Evolutionary conservation across 306 rosid species (phyloP).

Genomic region (Cicer cuneatum): DNA sequence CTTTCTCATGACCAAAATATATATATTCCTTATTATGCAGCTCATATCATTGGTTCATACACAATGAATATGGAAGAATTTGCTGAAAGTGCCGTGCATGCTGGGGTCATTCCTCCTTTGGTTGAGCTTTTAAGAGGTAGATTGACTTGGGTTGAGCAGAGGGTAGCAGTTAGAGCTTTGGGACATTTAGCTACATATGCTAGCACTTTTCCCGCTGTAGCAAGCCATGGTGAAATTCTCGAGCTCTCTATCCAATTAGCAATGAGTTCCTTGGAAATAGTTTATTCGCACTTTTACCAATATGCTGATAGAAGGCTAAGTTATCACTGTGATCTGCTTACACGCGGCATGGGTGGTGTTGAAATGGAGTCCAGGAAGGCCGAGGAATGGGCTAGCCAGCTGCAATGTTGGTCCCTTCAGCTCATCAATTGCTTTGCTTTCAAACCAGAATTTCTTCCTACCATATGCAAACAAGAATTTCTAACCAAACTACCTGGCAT

Average conservation of each 20-base stretch:
- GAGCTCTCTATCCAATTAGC: conserved; percentile 94
- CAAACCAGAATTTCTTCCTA: conserved; percentile 91
- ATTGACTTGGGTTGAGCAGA: conserved; percentile 98
- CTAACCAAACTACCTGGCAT: conserved; percentile 82
- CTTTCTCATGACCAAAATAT: conserved; percentile 97
- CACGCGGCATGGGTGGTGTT: conserved; percentile 99
- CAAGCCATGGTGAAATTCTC: conserved; percentile 90
- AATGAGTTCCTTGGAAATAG: conserved; percentile 89
- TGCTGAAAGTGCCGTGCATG: conserved; percentile 84
- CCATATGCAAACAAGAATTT: conserved; percentile 93
- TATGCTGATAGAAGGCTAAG: conserved; percentile 88
- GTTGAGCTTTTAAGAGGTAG: conserved; percentile 96
- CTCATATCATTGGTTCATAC: conserved; percentile 96
- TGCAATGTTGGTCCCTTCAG: conserved; percentile 99
- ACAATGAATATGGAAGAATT: conserved; percentile 99
- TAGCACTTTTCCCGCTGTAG: conserved; percentile 79
- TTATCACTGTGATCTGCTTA: conserved; percentile 96
- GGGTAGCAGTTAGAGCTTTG: conserved; percentile 98
- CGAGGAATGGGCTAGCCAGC: conserved; percentile 99
- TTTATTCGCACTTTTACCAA: conserved; percentile 94
- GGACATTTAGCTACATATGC: conserved; percentile 97
- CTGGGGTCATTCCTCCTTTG: conserved; percentile 86
- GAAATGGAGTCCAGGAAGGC: conserved; percentile 99
- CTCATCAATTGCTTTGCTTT: conserved; percentile 96
- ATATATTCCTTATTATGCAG: conserved; percentile 97